phyloP scores from a whole-genome alignment of 2,329 filamentous ascomycete species.

The Cercospora brassicicola region DNA sequence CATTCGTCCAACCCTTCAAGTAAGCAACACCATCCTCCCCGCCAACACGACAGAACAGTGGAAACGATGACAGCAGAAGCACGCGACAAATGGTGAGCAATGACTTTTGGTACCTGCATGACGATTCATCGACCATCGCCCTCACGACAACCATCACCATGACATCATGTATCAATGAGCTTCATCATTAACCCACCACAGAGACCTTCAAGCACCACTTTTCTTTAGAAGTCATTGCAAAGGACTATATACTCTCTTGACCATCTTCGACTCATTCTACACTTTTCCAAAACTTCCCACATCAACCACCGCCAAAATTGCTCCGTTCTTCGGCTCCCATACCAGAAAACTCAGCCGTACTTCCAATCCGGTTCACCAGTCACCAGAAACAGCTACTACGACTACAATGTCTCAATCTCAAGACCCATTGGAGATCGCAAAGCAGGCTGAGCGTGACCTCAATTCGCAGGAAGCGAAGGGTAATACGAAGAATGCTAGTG shows the following conservation, averaged over 20 bases:
- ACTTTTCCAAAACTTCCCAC: background rate
- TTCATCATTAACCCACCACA: conserved; percentile 7
- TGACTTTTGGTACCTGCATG: conserved; percentile 12
- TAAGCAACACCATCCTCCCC: background rate
- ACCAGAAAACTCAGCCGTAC: conserved; percentile 4
- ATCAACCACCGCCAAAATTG: background rate
- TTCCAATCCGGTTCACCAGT: background rate
- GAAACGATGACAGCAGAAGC: conserved; percentile 1
- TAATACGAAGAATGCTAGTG: conserved; percentile 22
- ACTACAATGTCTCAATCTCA: conserved; percentile 49
- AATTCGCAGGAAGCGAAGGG: conserved; percentile 45
- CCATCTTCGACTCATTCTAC: background rate
- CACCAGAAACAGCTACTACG: conserved; percentile 13
- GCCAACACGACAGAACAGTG: background rate
- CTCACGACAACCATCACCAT: conserved; percentile 8
- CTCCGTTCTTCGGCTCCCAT: conserved; percentile 6
- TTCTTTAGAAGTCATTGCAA: background rate
- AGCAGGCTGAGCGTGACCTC: conserved; percentile 52
- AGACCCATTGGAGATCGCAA: conserved; percentile 47
- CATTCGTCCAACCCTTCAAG: background rate
- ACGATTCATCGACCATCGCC: conserved; percentile 6
- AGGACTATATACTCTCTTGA: background rate
- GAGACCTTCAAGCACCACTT: background rate
- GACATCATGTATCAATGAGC: conserved; percentile 6
- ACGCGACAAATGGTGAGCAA: background rate